Conservation (phyloP, 2,329 filamentous ascomycete genomes). For the Alternaria sp. region DNA sequence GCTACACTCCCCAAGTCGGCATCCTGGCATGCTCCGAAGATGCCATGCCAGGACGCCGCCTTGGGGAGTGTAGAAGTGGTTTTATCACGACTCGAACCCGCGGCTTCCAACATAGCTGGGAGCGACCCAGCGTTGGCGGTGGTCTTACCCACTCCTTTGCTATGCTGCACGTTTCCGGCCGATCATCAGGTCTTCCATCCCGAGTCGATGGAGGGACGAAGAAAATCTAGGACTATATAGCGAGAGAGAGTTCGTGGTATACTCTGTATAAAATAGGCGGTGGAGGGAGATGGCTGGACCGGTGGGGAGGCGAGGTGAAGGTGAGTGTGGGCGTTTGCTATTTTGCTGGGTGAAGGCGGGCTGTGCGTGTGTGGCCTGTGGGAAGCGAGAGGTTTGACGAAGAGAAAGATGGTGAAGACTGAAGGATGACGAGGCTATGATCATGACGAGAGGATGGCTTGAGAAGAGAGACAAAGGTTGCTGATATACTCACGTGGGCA, state of each 20-base stretch:
- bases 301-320: not conserved
- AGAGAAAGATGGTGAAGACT: not conserved
- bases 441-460: not conserved
- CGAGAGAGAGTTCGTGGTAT: not conserved
- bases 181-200: not conserved
- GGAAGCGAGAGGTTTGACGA: not conserved
- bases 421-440: not conserved
- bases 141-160: not conserved
- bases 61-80: not conserved
- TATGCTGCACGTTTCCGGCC: not conserved
- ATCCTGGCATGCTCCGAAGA: not conserved
- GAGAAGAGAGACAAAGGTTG: not conserved
- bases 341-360: not conserved
- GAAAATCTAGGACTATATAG: not conserved
- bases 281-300: not conserved
- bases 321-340: not conserved
- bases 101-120: not conserved
- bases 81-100: not conserved
- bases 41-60: not conserved
- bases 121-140: not conserved
- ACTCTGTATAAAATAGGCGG: not conserved
- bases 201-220: not conserved
- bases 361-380: not conserved
- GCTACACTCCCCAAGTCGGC: not conserved
- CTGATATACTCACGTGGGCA: not conserved